Conservation (phyloP, 2,329 filamentous ascomycete genomes). For the Penicillium sp. region DNA sequence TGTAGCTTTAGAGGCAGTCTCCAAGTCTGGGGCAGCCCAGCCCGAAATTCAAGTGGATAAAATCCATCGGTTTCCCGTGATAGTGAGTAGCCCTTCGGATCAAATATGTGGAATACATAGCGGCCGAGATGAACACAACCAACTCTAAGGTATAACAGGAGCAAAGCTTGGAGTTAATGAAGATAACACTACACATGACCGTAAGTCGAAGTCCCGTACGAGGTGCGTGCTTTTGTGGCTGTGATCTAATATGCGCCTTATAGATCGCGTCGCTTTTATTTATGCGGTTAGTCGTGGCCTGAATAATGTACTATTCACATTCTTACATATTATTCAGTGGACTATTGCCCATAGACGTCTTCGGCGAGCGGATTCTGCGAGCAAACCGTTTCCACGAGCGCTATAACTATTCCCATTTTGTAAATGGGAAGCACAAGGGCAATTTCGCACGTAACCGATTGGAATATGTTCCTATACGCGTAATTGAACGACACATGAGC, state of each 20-base stretch:
- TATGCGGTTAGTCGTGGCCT: not conserved
- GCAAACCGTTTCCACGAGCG: not conserved
- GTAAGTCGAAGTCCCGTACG: conserved; percentile 30
- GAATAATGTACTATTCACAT: not conserved
- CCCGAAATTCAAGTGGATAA: not conserved
- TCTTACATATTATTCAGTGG: not conserved
- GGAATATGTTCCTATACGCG: not conserved
- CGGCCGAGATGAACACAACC: not conserved
- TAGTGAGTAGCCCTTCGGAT: not conserved
- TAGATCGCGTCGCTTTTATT: not conserved
- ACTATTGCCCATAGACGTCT: not conserved
- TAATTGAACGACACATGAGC: not conserved
- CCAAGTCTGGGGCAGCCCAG: not conserved
- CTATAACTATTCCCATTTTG: not conserved
- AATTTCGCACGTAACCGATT: not conserved
- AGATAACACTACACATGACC: conserved; percentile 48
- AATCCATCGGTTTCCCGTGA: not conserved
- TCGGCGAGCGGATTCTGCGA: not conserved
- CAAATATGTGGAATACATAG: not conserved
- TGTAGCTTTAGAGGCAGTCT: not conserved
- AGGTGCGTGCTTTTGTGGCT: not conserved
- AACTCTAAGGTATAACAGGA: conserved; percentile 20
- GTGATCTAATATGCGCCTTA: not conserved
- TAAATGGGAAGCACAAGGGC: not conserved
- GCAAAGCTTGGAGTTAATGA: conserved; percentile 48